Percentiles rank a stretch among this genome's conserved stretches.
Conservation (phyloP, 768 basidiomycete genomes). For the Termitomyces sp. region DNA sequence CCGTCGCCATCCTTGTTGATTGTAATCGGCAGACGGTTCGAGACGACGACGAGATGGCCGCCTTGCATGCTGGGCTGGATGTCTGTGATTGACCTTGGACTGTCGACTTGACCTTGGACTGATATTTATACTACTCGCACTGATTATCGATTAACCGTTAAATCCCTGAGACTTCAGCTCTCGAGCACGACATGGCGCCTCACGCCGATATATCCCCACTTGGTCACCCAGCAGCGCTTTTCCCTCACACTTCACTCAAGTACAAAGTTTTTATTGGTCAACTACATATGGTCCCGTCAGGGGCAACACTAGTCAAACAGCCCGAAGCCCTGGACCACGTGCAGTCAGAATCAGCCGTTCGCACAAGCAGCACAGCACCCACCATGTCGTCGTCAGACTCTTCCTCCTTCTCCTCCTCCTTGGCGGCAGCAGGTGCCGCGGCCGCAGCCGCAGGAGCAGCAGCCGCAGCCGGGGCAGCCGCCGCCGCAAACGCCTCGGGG, state of each 20-base stretch:
- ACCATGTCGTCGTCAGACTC: constrained; percentile 90
- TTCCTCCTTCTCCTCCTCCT: constrained; percentile 80
- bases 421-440: constrained; percentile 31
- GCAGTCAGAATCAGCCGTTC: background rate
- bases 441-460: constrained; percentile 51
- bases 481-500: constrained; percentile 94
- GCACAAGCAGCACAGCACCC: constrained; percentile 19
- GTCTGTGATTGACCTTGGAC: too few species aligned
- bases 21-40: constrained; percentile 92
- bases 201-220: constrained; percentile 10
- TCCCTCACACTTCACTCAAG: background rate
- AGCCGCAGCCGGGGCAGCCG: constrained; percentile 61
- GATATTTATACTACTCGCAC: too few species aligned
- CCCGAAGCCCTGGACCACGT: constrained; percentile 72
- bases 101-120: too few species aligned
- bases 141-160: constrained; percentile 17
- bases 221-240: background rate
- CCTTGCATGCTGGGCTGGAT: constrained; percentile 45
- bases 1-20: constrained; percentile 89
- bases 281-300: constrained; percentile 10
- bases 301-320: constrained; percentile 84
- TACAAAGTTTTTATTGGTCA: constrained; percentile 11
- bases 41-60: constrained; percentile 88
- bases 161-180: too few species aligned
- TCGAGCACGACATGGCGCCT: too few species aligned